Evolutionary conservation across 176 grass and related monocot species (phyloP).

Genomic region (Cenchrus purpureus): DNA sequence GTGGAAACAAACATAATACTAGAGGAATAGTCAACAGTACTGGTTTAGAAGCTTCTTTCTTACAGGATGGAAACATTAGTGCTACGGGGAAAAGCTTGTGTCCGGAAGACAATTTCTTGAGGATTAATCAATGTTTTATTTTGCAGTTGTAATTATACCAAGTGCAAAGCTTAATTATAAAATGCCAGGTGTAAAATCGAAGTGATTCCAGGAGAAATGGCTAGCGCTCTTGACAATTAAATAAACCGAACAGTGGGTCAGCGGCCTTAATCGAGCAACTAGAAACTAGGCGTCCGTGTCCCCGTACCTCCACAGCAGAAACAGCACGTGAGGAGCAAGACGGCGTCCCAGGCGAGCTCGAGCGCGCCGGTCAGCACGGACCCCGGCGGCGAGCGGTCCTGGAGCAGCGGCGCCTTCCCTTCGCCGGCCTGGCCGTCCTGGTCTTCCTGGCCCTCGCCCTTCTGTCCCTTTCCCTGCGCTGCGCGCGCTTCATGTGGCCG

Average conservation of each 20-base stretch:
- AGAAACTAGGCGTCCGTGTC: background rate
- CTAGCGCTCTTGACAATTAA: background rate
- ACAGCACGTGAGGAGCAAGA: slow-evolving; percentile 75
- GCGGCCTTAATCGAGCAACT: background rate
- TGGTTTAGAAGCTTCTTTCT: background rate
- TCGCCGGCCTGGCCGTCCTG: background rate
- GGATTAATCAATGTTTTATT: slow-evolving; percentile 11
- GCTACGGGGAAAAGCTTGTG: background rate
- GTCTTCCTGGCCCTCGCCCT: slow-evolving; percentile 4
- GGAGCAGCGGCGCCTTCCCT: slow-evolving; percentile 60
- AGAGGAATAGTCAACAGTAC: background rate
- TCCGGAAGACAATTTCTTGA: background rate
- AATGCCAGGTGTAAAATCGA: background rate
- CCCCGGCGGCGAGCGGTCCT: slow-evolving; percentile 17
- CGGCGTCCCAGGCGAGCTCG: slow-evolving; percentile 56
- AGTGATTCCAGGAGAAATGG: background rate
- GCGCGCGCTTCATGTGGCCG: slow-evolving; percentile 57
- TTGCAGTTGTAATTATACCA: background rate
- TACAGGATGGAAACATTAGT: background rate
- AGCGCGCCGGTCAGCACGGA: slow-evolving; percentile 27
- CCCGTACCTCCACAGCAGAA: slow-evolving; percentile 81
- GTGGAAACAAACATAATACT: background rate
- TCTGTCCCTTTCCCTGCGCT: slow-evolving; percentile 21
- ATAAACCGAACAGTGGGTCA: no score
- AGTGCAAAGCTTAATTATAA: background rate